phyloP scores from a whole-genome alignment of 208 protist species.

The Novymonas esmeraldas region DNA sequence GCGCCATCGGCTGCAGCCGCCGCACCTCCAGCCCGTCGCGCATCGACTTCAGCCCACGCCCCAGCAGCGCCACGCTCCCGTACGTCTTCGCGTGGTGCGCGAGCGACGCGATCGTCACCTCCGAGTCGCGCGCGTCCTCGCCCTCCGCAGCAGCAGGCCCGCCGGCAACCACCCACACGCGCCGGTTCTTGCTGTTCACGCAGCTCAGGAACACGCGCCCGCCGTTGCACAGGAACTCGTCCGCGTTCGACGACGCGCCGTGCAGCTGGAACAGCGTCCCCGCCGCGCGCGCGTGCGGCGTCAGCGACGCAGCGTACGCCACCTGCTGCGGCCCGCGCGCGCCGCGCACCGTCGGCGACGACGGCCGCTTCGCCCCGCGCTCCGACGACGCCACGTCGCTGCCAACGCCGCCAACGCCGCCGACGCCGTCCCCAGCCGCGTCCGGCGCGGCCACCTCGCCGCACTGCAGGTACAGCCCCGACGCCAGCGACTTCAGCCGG shows the following conservation, averaged over 20 bases:
- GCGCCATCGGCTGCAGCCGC: conserved; percentile 33
- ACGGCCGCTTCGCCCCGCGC: no score
- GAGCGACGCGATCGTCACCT: conserved; percentile 40
- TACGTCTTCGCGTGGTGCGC: conserved; percentile 14
- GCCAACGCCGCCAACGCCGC: no score
- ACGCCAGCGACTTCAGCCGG: conserved; percentile 47
- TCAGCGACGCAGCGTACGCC: conserved; percentile 34
- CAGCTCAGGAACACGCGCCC: conserved; percentile 46
- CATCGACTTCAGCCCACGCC: conserved; percentile 39
- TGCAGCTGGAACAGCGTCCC: conserved; percentile 50
- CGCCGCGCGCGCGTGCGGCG: conserved; percentile 21
- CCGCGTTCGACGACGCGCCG: conserved; percentile 17
- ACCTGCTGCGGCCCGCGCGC: conserved; percentile 3
- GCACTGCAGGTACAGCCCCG: conserved; percentile 44
- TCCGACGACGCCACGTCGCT: no score
- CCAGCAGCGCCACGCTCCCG: conserved; percentile 30
- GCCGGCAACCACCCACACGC: conserved; percentile 51
- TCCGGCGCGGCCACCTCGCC: conserved; percentile 17
- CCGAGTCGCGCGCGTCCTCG: conserved; percentile 12
- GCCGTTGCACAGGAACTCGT: conserved; percentile 42
- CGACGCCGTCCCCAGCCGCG: conserved; percentile 1
- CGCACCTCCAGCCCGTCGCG: conserved; percentile 51
- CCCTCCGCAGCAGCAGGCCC: conserved; percentile 9
- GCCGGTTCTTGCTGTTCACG: conserved; percentile 25
- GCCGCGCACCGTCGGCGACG: no score